phyloP scores from a whole-genome alignment of 2,329 filamentous ascomycete species.

The Periglandula ipomoeae region DNA sequence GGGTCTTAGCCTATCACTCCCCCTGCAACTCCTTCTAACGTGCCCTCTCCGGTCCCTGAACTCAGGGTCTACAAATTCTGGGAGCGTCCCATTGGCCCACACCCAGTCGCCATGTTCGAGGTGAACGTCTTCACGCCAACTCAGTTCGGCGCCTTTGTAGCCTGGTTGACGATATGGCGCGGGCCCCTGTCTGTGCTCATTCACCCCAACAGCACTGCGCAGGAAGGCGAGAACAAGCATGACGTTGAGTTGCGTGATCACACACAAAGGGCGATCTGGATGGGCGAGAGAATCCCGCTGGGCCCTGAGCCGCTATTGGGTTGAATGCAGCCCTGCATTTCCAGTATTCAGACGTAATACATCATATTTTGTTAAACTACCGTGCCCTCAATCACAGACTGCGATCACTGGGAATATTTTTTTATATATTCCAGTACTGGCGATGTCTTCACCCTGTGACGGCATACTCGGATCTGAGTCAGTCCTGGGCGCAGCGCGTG shows the following conservation, averaged over 20 bases:
- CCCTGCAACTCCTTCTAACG: neutral
- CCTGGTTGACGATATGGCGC: conserved; percentile 75
- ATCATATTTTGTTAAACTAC: neutral
- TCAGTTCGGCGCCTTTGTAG: conserved; percentile 82
- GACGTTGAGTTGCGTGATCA: conserved; percentile 45
- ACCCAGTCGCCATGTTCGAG: conserved; percentile 84
- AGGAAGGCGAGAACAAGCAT: conserved; percentile 20
- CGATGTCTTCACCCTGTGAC: no score
- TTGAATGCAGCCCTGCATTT: neutral
- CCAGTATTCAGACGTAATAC: no score
- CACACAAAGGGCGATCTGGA: conserved; percentile 62
- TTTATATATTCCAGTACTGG: no score
- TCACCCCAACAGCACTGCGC: conserved; percentile 68
- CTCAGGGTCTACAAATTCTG: conserved; percentile 72
- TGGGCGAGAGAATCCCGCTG: conserved; percentile 57
- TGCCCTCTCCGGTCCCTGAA: conserved; percentile 60
- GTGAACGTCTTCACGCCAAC: conserved; percentile 79
- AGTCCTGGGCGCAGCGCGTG: no score
- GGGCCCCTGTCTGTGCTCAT: conserved; percentile 71
- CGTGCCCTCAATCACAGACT: neutral
- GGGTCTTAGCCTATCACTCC: neutral
- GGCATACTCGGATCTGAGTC: no score
- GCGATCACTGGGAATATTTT: no score
- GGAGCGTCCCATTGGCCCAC: conserved; percentile 71
- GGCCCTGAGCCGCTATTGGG: conserved; percentile 24